phyloP scores from a whole-genome alignment of 1,284 basidiomycete species.

The Ustilago bromivora region DNA sequence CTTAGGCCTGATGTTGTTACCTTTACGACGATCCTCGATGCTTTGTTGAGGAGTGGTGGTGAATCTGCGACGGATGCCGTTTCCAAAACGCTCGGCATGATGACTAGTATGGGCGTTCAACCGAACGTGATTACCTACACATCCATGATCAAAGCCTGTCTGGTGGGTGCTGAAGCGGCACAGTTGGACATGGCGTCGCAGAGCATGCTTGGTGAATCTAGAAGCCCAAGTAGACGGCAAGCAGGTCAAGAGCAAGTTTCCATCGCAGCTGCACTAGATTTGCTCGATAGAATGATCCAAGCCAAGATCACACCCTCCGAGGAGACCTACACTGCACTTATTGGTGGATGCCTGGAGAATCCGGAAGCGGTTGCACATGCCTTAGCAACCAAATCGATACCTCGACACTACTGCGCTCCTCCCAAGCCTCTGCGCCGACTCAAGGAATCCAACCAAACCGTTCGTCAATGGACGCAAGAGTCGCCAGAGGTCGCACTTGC shows the following conservation, averaged over 20 bases:
- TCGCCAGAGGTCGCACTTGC: slow-evolving; percentile 39
- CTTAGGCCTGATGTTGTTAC: slow-evolving; percentile 61
- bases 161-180: slow-evolving; percentile 38
- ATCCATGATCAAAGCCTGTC: slow-evolving; percentile 63
- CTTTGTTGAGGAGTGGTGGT: slow-evolving; percentile 49
- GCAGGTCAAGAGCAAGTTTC: slow-evolving; percentile 14
- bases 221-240: not conserved
- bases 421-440: slow-evolving; percentile 26
- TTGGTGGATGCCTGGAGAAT: slow-evolving; percentile 41
- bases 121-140: slow-evolving; percentile 61
- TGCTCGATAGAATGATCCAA: slow-evolving; percentile 58
- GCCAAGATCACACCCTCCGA: slow-evolving; percentile 52
- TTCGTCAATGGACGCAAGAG: slow-evolving; percentile 15
- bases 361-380: slow-evolving; percentile 34
- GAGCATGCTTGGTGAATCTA: slow-evolving; percentile 19
- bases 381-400: slow-evolving; percentile 10
- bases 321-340: slow-evolving; percentile 57
- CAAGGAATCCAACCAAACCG: slow-evolving; percentile 18
- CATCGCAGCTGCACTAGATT: slow-evolving; percentile 52
- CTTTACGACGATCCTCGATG: slow-evolving; percentile 63
- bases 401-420: slow-evolving; percentile 15
- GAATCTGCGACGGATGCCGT: slow-evolving; percentile 44
- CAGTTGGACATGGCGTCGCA: slow-evolving; percentile 31
- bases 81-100: slow-evolving; percentile 49
- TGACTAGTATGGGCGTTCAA: slow-evolving; percentile 52